phyloP scores from a whole-genome alignment of 768 basidiomycete genomes.

The Russula griseocarnosa region DNA sequence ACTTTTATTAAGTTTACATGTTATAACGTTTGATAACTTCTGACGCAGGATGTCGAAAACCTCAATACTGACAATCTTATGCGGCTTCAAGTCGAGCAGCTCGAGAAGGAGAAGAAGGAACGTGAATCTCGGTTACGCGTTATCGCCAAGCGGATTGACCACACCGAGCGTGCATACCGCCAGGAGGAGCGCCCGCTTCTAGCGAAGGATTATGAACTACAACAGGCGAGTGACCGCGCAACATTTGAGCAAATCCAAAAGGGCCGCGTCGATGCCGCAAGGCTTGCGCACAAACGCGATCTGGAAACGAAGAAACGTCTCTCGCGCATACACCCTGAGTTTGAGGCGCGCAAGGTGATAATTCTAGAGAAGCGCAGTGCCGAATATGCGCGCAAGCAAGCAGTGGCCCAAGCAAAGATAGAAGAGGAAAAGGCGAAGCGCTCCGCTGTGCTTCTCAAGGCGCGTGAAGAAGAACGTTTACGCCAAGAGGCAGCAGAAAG shows the following conservation, averaged over 20 bases:
- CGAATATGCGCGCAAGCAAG: constrained; percentile 60
- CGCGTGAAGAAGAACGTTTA: constrained; percentile 54
- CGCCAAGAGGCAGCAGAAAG: constrained; percentile 42
- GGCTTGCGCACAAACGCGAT: constrained; percentile 57
- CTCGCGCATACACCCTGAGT: constrained; percentile 69
- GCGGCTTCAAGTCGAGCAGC: constrained; percentile 85
- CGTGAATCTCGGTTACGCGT: constrained; percentile 77
- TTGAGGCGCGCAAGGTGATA: constrained; percentile 46
- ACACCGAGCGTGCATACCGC: constrained; percentile 90
- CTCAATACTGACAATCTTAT: constrained; percentile 85
- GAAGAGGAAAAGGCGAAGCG: constrained; percentile 82
- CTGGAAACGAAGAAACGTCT: constrained; percentile 74
- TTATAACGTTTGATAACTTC: constrained; percentile 6
- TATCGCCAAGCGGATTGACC: constrained; percentile 86
- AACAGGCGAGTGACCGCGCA: constrained; percentile 72
- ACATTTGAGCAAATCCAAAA: constrained; percentile 62
- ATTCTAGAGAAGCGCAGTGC: constrained; percentile 56
- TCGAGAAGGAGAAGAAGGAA: constrained; percentile 95
- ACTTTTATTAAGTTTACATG: not conserved
- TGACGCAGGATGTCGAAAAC: constrained; percentile 66
- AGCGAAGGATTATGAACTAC: constrained; percentile 77
- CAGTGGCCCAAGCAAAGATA: constrained; percentile 61
- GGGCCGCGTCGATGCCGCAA: constrained; percentile 52
- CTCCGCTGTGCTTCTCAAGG: constrained; percentile 51
- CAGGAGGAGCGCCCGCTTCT: constrained; percentile 89